A percentile compares a stretch with the other conserved stretches of the same genome.
These are phyloP conservation scores for Hygrocybe coccinea DNA, from an alignment of 768 basidiomycete genomes.

Conservation along the genomic window DNA sequence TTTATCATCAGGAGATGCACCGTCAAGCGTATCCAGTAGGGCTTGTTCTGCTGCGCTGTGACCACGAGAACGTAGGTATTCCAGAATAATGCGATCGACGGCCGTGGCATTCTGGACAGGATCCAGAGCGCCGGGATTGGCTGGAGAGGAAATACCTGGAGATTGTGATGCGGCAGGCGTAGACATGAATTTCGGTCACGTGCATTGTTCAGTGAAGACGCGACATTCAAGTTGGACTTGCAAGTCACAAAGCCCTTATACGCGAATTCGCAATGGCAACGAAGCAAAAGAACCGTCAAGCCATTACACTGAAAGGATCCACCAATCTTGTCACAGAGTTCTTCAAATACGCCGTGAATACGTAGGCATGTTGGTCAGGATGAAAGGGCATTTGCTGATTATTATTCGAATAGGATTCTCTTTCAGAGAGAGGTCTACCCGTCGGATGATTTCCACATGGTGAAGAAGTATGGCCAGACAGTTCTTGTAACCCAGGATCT, in stretches of 20 bases:
- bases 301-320: slow-evolving; percentile 94
- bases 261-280: slow-evolving; percentile 5
- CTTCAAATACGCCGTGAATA: slow-evolving; percentile 99
- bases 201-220: too few relatives aligned
- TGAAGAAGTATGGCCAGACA: slow-evolving; percentile 97
- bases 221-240: too few relatives aligned
- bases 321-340: slow-evolving; percentile 94
- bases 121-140: slow-evolving; percentile 34
- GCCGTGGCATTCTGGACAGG: slow-evolving; percentile 31
- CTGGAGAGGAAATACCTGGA: slow-evolving; percentile 45
- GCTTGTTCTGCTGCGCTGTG: slow-evolving; percentile 46
- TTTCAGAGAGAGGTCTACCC: slow-evolving; percentile 98
- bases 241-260: too few relatives aligned
- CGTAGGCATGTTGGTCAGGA: slow-evolving; percentile 46
- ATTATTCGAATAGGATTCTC: slow-evolving; percentile 58
- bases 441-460: slow-evolving; percentile 97
- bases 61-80: slow-evolving; percentile 48
- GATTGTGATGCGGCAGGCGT: slow-evolving; percentile 52
- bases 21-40: slow-evolving; percentile 42
- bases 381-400: neutral
- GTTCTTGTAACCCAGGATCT: slow-evolving; percentile 93
- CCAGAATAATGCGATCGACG: slow-evolving; percentile 41
- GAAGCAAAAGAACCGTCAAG: slow-evolving; percentile 57
- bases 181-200: slow-evolving; percentile 39
- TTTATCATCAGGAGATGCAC: slow-evolving; percentile 39